Evolutionary conservation across 805 yeast species (phyloP).

Genomic region (Ogataea pini): DNA sequence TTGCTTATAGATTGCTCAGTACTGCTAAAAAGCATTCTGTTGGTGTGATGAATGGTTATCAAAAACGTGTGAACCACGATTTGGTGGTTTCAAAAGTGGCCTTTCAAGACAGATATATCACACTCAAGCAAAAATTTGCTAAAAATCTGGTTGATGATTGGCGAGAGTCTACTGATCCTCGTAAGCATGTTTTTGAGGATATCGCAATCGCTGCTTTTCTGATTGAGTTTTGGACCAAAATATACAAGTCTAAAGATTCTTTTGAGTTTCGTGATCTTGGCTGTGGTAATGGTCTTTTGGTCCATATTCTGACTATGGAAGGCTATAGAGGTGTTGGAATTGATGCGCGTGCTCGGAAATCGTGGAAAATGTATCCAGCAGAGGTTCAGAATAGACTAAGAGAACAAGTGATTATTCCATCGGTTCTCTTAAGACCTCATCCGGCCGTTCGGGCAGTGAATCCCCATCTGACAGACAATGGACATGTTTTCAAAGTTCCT

Average conservation of each 20-base stretch:
- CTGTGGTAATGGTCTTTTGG: constrained; percentile 91
- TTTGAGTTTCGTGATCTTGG: constrained; percentile 87
- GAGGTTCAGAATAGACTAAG: constrained; percentile 55
- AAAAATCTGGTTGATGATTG: constrained; percentile 72
- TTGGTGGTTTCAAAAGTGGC: constrained; percentile 76
- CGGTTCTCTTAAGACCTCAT: constrained; percentile 66
- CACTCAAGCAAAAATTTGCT: constrained; percentile 80
- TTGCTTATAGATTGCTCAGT: constrained; percentile 74
- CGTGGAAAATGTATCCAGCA: constrained; percentile 80
- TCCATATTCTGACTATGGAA: constrained; percentile 71
- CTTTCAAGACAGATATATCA: constrained; percentile 81
- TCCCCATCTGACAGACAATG: constrained; percentile 61
- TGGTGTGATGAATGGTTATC: constrained; percentile 83
- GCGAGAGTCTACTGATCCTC: constrained; percentile 94
- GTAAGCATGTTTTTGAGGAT: constrained; percentile 95
- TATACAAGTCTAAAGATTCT: constrained; percentile 39
- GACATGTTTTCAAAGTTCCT: constrained; percentile 58
- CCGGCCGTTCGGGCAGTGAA: constrained; percentile 50
- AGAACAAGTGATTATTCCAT: constrained; percentile 85
- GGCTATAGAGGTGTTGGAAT: constrained; percentile 84
- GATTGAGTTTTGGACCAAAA: constrained; percentile 77
- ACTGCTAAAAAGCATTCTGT: constrained; percentile 82
- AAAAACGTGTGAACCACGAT: constrained; percentile 87
- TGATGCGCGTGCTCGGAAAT: constrained; percentile 86
- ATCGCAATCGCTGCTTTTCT: constrained; percentile 93